These are phyloP conservation scores for Peniophora sp. DNA, from an alignment of 1,284 basidiomycete species.

Conservation along the genomic window DNA sequence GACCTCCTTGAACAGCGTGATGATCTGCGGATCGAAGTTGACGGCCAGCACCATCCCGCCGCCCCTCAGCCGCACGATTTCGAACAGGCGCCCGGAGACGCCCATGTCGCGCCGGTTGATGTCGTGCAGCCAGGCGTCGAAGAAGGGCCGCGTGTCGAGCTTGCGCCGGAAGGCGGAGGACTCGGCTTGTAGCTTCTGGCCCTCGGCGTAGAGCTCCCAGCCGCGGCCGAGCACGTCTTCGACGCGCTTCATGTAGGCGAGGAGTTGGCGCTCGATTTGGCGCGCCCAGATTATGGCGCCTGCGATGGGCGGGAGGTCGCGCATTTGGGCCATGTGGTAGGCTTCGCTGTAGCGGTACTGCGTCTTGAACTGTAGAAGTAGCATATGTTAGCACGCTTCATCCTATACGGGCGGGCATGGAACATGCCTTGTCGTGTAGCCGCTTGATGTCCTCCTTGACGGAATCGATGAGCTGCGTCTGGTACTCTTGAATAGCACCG, in stretches of 20 bases:
- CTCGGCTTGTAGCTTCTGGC: conserved; percentile 92
- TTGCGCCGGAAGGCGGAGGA: conserved; percentile 90
- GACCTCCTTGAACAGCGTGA: conserved; percentile 97
- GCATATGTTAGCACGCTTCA: no score
- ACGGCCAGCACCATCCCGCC: conserved; percentile 86
- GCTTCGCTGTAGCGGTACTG: conserved; percentile 94
- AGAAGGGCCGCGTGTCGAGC: conserved; percentile 89
- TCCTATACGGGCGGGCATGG: no score
- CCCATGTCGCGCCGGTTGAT: conserved; percentile 90
- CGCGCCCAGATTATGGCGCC: conserved; percentile 98
- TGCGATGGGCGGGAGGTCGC: conserved; percentile 94
- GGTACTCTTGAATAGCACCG: conserved; percentile 98
- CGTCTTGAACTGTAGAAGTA: conserved; percentile 65
- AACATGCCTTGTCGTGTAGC: conserved; percentile 81
- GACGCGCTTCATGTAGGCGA: conserved; percentile 98
- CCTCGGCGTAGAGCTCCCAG: conserved; percentile 99
- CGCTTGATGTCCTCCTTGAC: conserved; percentile 97
- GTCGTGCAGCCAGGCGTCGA: conserved; percentile 94
- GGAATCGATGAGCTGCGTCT: conserved; percentile 94
- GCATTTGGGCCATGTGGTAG: conserved; percentile 97
- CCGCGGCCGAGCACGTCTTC: conserved; percentile 97
- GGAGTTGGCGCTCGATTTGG: conserved; percentile 94
- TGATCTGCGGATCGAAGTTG: conserved; percentile 97
- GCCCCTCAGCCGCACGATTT: conserved; percentile 79
- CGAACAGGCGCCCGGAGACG: conserved; percentile 93